Base-by-base conservation (phyloP, 202 grass and related monocot species). In the Carex arenaria region DNA sequence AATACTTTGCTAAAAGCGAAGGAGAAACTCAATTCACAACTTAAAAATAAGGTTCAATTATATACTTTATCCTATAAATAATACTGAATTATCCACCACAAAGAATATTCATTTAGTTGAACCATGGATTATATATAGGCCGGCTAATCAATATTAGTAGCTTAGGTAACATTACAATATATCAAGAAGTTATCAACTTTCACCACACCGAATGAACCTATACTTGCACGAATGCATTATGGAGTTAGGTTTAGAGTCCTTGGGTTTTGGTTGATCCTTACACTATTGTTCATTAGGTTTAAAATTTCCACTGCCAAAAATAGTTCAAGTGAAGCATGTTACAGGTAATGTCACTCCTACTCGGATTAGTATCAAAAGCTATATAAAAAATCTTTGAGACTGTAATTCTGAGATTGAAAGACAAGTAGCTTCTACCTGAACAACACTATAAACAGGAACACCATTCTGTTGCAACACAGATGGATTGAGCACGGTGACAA, bases 401-500 rank as follows among this genome's bases (percentile, higher is more conserved):
- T 40, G 51, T 32, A 76, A 55, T 76, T 30, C 23, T 10, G 11
- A 80, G 20, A 80, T 47, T 62, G 26, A 80, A 61, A 43, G 22
- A 42, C 10, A 65, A 13, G 23, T 10, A 61, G 62, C 59, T 82
- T n/a, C 18, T 82, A 97, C 94, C 94, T 97, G 94, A 80, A 94
- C 70, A 72, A 97, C 92, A 22, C 87, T 90, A 87, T 97, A 97
- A 87, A 97, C 94, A 59, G 90, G 92, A 85, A 97, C 92, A 31
- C 84, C 85, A 87, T 93, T 92, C 80, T 82, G 85, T 84, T 53
- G 88, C 80, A 97, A 89, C 67, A 97, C 88, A 28, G 89, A 94
- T 42, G 94, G 94, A 88, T 93, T 97, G 34, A 97, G 85, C 94
- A 97, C 94, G 56, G 94, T 97, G 52, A 97, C 92, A 73, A 97